Conservation (phyloP, 2,329 filamentous ascomycete species). For the Gaeumannomyces sp. region DNA sequence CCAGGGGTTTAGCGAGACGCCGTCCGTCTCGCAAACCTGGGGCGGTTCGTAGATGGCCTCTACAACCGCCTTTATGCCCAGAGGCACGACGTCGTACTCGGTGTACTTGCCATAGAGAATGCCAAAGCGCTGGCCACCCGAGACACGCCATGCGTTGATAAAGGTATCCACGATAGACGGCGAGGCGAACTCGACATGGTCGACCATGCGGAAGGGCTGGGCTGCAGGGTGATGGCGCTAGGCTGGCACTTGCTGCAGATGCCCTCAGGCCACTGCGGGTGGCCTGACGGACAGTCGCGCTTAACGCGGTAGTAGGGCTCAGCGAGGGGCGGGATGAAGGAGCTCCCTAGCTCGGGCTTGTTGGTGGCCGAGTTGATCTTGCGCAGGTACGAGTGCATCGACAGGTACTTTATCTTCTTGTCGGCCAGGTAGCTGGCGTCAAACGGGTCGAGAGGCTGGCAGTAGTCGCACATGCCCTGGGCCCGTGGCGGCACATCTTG, state of each 20-base stretch:
- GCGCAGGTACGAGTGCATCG: conserved; percentile 88
- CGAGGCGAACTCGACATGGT: conserved; percentile 93
- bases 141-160: conserved; percentile 85
- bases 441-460: conserved; percentile 94
- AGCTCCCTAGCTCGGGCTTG: conserved; percentile 86
- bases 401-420: conserved; percentile 98
- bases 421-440: conserved; percentile 82
- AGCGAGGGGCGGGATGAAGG: conserved; percentile 89
- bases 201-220: conserved; percentile 92
- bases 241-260: conserved; percentile 99
- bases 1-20: conserved; percentile 79
- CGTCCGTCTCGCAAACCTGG: conserved; percentile 82
- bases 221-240: conserved; percentile 90
- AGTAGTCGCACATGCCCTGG: conserved; percentile 99
- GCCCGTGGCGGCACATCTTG: conserved; percentile 91
- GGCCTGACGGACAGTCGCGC: conserved; percentile 83
- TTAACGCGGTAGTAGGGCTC: conserved; percentile 91
- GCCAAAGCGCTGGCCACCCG: conserved; percentile 76
- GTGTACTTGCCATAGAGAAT: conserved; percentile 88
- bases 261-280: conserved; percentile 88
- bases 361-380: conserved; percentile 97
- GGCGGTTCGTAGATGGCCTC: conserved; percentile 97
- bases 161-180: conserved; percentile 81
- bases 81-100: conserved; percentile 85
- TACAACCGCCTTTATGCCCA: conserved; percentile 91